phyloP scores from a whole-genome alignment of 768 basidiomycete genomes.

The Suillus brevipes region DNA sequence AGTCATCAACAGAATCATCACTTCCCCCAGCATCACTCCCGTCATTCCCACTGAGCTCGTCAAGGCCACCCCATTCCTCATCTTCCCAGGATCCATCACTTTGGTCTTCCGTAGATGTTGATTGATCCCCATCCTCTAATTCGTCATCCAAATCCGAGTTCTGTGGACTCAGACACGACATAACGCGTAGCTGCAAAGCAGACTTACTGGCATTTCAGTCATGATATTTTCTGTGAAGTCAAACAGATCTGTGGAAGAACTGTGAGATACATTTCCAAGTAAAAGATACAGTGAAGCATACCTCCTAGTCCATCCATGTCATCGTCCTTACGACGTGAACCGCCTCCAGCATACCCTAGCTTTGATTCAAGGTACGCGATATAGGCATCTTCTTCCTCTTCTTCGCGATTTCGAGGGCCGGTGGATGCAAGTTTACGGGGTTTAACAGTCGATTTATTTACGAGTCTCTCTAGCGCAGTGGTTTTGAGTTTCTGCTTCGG shows the following conservation, averaged over 20 bases:
- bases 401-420: constrained; percentile 37
- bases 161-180: background rate
- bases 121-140: background rate
- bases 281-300: constrained; percentile 32
- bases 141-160: background rate
- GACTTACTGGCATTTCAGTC: background rate
- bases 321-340: constrained; percentile 43
- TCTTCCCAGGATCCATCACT: constrained; percentile 14
- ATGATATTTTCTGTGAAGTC: constrained; percentile 43
- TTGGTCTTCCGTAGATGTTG: background rate
- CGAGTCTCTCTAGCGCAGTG: constrained; percentile 39
- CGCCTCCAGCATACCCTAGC: constrained; percentile 54
- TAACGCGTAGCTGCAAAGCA: background rate
- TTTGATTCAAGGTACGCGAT: constrained; percentile 82
- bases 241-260: constrained; percentile 46
- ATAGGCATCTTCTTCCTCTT: constrained; percentile 79
- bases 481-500: constrained; percentile 16
- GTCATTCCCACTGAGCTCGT: constrained; percentile 6
- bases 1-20: background rate
- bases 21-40: constrained; percentile 26
- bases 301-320: constrained; percentile 87
- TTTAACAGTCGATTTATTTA: constrained; percentile 17
- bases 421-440: constrained; percentile 5
- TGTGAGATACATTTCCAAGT: constrained; percentile 1
- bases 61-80: constrained; percentile 43